These are phyloP conservation scores for Panicum virgatum DNA, from an alignment of 202 grass and related monocot species.

Conservation along the genomic window DNA sequence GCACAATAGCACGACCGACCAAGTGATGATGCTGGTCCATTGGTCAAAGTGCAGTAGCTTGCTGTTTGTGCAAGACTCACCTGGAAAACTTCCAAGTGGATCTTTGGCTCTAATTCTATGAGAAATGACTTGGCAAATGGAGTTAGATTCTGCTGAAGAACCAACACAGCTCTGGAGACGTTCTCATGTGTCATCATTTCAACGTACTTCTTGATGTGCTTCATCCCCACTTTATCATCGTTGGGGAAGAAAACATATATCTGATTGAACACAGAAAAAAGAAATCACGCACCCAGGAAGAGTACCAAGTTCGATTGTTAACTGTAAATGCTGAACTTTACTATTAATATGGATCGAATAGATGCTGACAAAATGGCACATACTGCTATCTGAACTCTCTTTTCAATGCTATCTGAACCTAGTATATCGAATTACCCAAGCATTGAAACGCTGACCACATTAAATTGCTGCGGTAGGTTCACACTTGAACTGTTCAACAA, in stretches of 20 bases:
- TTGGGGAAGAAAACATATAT: constrained; percentile 97
- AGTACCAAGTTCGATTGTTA: background rate
- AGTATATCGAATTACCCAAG: background rate
- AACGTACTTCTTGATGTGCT: constrained; percentile 92
- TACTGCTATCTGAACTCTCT: background rate
- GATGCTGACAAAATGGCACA: background rate
- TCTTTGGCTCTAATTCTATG: constrained; percentile 66
- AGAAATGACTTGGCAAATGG: constrained; percentile 88
- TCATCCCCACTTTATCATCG: constrained; percentile 97
- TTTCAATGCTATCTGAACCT: background rate
- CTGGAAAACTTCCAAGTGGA: constrained; percentile 85
- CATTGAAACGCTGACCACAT: background rate
- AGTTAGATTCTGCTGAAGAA: constrained; percentile 86
- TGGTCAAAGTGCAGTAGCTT: constrained; percentile 19
- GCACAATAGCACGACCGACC: background rate
- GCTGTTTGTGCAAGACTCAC: constrained; percentile 35
- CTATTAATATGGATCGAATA: background rate
- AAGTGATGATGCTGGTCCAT: constrained; percentile 2
- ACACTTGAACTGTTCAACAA: background rate
- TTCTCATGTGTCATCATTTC: constrained; percentile 91
- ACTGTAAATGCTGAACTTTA: constrained; percentile 3
- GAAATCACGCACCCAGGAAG: background rate
- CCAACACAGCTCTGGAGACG: constrained; percentile 69
- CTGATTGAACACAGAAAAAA: constrained; percentile 47
- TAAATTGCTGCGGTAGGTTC: background rate